Evolutionary conservation across 2,329 filamentous ascomycete genomes (phyloP).

Genomic region (Colletotrichum acutatum): DNA sequence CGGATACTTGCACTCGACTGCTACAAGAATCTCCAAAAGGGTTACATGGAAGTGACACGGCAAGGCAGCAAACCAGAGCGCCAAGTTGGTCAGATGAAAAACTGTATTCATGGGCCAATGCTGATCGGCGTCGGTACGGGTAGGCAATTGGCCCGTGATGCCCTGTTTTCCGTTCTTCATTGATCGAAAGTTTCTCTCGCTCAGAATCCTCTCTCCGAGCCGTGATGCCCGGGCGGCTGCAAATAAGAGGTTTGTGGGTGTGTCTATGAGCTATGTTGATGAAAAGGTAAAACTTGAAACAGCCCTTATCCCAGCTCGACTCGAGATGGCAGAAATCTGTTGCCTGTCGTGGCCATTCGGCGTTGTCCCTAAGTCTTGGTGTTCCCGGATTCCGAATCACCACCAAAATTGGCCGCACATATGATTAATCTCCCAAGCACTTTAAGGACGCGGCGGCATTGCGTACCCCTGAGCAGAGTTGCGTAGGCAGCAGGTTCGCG

Average conservation of each 20-base stretch:
- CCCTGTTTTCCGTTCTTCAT: not conserved
- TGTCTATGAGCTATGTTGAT: not conserved
- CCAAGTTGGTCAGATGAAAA: conserved; percentile 4
- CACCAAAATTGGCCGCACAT: not conserved
- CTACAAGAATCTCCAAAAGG: not conserved
- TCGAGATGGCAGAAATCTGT: not conserved
- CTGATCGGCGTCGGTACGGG: not conserved
- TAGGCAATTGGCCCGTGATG: not conserved
- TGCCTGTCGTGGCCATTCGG: not conserved
- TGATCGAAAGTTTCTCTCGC: not conserved
- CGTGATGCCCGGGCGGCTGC: not conserved
- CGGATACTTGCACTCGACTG: not conserved
- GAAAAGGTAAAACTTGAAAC: not conserved
- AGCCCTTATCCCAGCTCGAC: not conserved
- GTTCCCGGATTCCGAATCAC: not conserved
- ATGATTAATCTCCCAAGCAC: not conserved
- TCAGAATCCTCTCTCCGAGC: not conserved
- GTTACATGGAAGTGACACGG: not conserved
- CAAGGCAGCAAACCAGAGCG: conserved; percentile 1
- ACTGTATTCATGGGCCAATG: not conserved
- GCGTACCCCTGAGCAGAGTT: not conserved
- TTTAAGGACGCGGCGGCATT: not conserved
- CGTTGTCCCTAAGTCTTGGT: not conserved
- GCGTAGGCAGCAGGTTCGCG: conserved; percentile 1
- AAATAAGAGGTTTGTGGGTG: not conserved